Evolutionary conservation across 495 filamentous ascomycete species (phyloP).

Genomic region (Trichoderma orchidacearum): DNA sequence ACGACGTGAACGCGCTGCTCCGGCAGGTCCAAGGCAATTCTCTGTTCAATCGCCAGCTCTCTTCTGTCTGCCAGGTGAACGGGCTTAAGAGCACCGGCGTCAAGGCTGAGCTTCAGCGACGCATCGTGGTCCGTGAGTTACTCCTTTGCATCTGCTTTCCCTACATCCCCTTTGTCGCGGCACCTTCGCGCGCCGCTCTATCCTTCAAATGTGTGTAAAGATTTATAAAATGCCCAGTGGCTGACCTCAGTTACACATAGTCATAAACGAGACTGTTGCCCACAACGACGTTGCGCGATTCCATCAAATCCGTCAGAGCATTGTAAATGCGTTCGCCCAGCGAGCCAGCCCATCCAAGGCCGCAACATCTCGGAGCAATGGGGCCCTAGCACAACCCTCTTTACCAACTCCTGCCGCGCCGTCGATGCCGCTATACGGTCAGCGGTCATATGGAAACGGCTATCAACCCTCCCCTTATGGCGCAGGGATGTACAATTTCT

Average conservation of each 20-base stretch:
- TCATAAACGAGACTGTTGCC: conserved; percentile 7
- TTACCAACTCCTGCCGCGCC: neutral
- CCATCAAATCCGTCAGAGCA: conserved; percentile 11
- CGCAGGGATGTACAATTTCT: conserved; percentile 5
- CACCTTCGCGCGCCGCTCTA: neutral
- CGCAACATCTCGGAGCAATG: neutral
- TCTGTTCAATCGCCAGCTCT: conserved; percentile 56
- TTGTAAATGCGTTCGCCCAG: neutral
- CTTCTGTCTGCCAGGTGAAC: conserved; percentile 56
- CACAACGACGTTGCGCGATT: conserved; percentile 10
- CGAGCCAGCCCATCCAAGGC: neutral
- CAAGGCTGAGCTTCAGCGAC: conserved; percentile 63
- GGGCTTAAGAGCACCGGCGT: conserved; percentile 60
- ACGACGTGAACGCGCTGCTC: conserved; percentile 29
- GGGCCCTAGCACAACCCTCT: neutral
- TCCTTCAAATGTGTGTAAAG: neutral
- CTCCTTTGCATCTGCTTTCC: too few species aligned
- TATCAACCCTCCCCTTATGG: neutral
- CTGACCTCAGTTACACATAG: neutral
- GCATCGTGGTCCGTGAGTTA: conserved; percentile 59
- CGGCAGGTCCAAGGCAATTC: conserved; percentile 15
- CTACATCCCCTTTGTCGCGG: neutral
- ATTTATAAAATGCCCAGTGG: too few species aligned
- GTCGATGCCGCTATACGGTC: neutral
- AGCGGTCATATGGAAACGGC: neutral